Evolutionary conservation across 2,329 filamentous ascomycete genomes (phyloP).

Genomic region (Davidsoniella neocaledoniae): DNA sequence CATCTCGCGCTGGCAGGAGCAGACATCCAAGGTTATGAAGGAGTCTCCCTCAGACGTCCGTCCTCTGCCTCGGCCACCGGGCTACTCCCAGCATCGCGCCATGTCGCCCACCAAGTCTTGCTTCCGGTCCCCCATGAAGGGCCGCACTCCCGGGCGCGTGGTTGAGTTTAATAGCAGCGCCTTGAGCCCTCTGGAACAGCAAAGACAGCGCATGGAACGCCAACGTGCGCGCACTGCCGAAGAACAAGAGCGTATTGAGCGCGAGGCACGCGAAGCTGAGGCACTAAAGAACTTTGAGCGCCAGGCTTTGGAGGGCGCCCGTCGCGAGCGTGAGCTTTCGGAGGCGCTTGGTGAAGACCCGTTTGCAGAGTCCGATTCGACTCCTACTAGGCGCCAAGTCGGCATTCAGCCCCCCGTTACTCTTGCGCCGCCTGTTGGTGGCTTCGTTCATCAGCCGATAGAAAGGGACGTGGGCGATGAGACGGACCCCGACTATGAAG

Average conservation of each 20-base stretch:
- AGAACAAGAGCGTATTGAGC: background rate
- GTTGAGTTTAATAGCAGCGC: slow-evolving; percentile 40
- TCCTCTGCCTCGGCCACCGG: slow-evolving; percentile 22
- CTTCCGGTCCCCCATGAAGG: slow-evolving; percentile 39
- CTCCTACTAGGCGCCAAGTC: background rate
- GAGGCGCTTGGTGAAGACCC: background rate
- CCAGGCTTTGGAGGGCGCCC: slow-evolving; percentile 13
- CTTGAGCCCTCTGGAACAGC: slow-evolving; percentile 28
- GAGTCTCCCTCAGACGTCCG: slow-evolving; percentile 13
- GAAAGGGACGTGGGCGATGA: slow-evolving; percentile 8
- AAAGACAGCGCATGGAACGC: slow-evolving; percentile 12
- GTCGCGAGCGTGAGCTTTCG: slow-evolving; percentile 7
- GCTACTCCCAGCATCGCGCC: slow-evolving; percentile 21
- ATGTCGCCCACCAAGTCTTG: slow-evolving; percentile 40
- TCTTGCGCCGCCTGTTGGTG: slow-evolving; percentile 5
- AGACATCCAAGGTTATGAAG: slow-evolving; percentile 19
- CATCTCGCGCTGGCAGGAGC: slow-evolving; percentile 26
- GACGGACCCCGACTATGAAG: slow-evolving; percentile 6
- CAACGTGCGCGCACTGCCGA: slow-evolving; percentile 1
- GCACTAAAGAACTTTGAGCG: slow-evolving; percentile 6
- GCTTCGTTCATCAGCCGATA: slow-evolving; percentile 11
- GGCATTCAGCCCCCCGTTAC: slow-evolving; percentile 10
- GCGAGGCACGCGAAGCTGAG: slow-evolving; percentile 2
- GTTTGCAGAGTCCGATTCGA: background rate
- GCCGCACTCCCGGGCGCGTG: slow-evolving; percentile 39